These are phyloP conservation scores for Paraleonurus japonicus DNA, from an alignment of 257 asterid genomes.

Conservation along the genomic window DNA sequence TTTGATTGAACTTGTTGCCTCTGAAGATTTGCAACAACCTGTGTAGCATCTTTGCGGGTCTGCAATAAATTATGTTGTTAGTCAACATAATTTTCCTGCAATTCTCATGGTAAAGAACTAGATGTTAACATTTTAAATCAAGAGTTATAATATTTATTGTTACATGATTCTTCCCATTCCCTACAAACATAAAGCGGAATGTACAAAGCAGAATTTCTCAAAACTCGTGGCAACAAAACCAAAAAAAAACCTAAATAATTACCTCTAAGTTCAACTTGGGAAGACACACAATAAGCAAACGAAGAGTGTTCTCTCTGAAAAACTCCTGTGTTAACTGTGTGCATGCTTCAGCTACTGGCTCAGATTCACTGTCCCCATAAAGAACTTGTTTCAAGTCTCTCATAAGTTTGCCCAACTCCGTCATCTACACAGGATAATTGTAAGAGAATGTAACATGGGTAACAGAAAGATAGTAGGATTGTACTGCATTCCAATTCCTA, in stretches of 20 bases:
- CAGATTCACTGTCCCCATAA: slow-evolving; percentile 87
- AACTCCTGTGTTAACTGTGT: slow-evolving; percentile 84
- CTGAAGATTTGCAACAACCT: slow-evolving; percentile 96
- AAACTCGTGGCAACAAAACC: not conserved
- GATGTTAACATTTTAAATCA: not conserved
- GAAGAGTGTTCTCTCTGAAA: slow-evolving; percentile 76
- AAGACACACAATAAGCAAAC: slow-evolving; percentile 66
- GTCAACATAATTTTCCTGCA: slow-evolving; percentile 8
- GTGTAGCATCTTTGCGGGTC: slow-evolving; percentile 97
- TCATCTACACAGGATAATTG: slow-evolving; percentile 46
- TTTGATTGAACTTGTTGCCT: slow-evolving; percentile 96
- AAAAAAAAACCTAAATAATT: slow-evolving; percentile 18
- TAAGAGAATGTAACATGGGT: not conserved
- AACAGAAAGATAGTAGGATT: not conserved
- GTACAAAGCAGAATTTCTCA: not conserved
- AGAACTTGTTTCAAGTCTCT: slow-evolving; percentile 70
- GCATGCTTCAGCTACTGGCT: slow-evolving; percentile 87
- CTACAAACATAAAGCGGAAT: not conserved
- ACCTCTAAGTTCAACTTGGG: slow-evolving; percentile 85
- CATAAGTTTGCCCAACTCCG: slow-evolving; percentile 68
- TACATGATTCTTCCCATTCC: not conserved
- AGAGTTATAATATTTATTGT: not conserved
- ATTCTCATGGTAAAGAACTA: slow-evolving; percentile 3
- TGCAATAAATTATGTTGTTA: slow-evolving; percentile 37
- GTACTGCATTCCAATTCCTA: not conserved